Base-by-base conservation (phyloP, 2,329 filamentous ascomycete species). In the Exophiala phaeomuriformis region DNA sequence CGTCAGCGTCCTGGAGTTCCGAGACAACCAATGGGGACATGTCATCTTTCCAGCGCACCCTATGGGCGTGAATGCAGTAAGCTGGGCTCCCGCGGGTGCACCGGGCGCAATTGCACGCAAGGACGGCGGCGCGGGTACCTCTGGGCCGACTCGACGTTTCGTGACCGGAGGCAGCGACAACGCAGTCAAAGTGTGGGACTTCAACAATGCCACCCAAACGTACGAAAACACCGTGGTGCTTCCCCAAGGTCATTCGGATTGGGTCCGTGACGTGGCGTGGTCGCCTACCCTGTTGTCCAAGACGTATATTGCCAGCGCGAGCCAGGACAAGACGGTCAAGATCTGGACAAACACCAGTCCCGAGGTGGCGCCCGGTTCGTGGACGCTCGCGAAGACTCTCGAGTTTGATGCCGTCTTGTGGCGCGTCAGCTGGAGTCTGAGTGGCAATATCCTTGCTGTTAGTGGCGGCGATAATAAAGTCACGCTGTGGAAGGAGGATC, bases 221-320 rank as follows among this genome's bases (percentile, higher is more conserved):
- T 83, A 82, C 68, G 70, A 72, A 51, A 71, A 73, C 55, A 73
- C 73, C 40, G 69, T 73, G 42, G 74, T 85, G 7, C 76, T 98
- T 61, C 72, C 78, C 1, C 68, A 73, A 61, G 93, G 93, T 59
- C 93, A 98, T 73, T 81, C 82, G 4, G 93, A 97, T 75, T 98
- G 93, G 93, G 93, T 98, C 51, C 84, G 93, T 60, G 93, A 98
- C 70, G 93, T 98, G 8, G 88, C 91, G 9, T 98, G 93, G 93
- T 91, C 87, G 47, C 93, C 93, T 7, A 96, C 90, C 28, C 88
- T 97, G 52, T 78, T 98, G 55, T 88, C 90, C 65, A 96, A 95
- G 78, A 89, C 85, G 54, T 98, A 98, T 75, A 96, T 98, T 68
- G 93, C 93, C 31, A 91, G 86, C 46, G 93, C 91, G 7, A 90